A percentile compares a stretch with the other conserved stretches of the same genome.
Evolutionary conservation across 495 filamentous ascomycete species (phyloP).

Genomic region (Penicillium salamii): DNA sequence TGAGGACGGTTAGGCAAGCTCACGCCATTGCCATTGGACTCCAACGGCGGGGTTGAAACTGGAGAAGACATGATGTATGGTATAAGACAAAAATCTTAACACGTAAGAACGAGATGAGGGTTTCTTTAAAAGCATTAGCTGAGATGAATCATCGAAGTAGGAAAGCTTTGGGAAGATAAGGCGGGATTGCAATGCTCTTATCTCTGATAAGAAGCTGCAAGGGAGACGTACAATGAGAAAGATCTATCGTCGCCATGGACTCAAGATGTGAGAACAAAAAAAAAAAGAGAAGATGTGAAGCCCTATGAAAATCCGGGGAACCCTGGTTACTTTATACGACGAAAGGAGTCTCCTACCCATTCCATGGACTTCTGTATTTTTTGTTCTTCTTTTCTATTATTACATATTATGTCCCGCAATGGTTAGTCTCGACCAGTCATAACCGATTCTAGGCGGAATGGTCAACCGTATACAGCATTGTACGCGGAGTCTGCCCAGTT

Average conservation of each 20-base stretch:
- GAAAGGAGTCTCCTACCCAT: background rate
- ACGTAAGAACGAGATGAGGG: conserved; percentile 15
- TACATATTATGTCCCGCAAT: conserved; percentile 10
- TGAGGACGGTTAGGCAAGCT: conserved; percentile 31
- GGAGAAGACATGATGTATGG: conserved; percentile 40
- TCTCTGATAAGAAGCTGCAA: conserved; percentile 6
- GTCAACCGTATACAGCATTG: conserved; percentile 18
- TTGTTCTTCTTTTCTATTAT: conserved; percentile 2
- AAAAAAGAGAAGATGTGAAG: background rate
- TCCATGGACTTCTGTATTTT: background rate
- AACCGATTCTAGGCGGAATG: conserved; percentile 21
- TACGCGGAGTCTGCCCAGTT: conserved; percentile 19
- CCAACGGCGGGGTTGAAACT: conserved; percentile 29
- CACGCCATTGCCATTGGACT: conserved; percentile 17
- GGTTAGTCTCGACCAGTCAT: conserved; percentile 14
- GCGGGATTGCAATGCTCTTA: conserved; percentile 5
- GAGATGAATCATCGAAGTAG: conserved; percentile 3
- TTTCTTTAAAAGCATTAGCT: conserved; percentile 17
- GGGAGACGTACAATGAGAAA: conserved; percentile 13
- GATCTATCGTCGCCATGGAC: conserved; percentile 16
- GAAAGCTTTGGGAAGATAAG: conserved; percentile 6
- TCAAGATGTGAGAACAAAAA: conserved; percentile 1
- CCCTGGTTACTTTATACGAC: conserved; percentile 12
- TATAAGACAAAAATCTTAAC: conserved; percentile 8
- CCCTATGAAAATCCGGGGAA: conserved; percentile 23